Evolutionary conservation across 2,329 filamentous ascomycete genomes (phyloP).

Genomic region (Diplodia corticola): DNA sequence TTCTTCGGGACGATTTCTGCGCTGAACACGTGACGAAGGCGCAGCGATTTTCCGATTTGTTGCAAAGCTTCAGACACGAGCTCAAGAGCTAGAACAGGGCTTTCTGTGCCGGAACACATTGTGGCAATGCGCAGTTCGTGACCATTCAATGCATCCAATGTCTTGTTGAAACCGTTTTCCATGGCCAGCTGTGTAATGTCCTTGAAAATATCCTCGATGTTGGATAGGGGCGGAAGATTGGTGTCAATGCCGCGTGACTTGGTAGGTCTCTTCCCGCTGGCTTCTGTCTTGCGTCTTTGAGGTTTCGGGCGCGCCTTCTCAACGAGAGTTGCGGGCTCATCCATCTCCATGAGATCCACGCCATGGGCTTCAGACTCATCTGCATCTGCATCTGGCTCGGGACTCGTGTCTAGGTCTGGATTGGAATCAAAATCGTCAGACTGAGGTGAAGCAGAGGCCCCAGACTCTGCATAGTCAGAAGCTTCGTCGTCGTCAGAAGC

Average conservation of each 20-base stretch:
- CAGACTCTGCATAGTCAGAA: background rate
- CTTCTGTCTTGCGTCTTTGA: background rate
- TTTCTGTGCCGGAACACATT: slow-evolving; percentile 77
- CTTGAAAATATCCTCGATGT: slow-evolving; percentile 52
- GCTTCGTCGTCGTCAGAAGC: background rate
- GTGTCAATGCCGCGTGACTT: slow-evolving; percentile 30
- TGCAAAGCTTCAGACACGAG: slow-evolving; percentile 48
- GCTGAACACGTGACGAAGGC: slow-evolving; percentile 45
- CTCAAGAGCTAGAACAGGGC: slow-evolving; percentile 66
- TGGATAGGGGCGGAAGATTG: slow-evolving; percentile 48
- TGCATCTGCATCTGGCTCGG: background rate
- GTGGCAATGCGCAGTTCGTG: slow-evolving; percentile 60
- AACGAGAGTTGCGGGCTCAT: background rate
- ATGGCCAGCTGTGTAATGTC: slow-evolving; percentile 48
- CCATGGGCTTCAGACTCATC: background rate
- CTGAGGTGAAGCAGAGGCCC: too few relatives aligned
- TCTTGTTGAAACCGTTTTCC: slow-evolving; percentile 35
- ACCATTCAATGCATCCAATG: slow-evolving; percentile 38
- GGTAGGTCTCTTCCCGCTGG: background rate
- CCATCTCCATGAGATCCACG: background rate
- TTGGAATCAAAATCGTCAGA: background rate
- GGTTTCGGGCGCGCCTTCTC: background rate
- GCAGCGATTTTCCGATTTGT: slow-evolving; percentile 25
- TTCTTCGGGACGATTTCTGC: slow-evolving; percentile 50
- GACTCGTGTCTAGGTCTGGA: background rate